Evolutionary conservation across 225 moss, liverwort and hornwort species (phyloP).

Genomic region (Rhytidiadelphus loreus): DNA sequence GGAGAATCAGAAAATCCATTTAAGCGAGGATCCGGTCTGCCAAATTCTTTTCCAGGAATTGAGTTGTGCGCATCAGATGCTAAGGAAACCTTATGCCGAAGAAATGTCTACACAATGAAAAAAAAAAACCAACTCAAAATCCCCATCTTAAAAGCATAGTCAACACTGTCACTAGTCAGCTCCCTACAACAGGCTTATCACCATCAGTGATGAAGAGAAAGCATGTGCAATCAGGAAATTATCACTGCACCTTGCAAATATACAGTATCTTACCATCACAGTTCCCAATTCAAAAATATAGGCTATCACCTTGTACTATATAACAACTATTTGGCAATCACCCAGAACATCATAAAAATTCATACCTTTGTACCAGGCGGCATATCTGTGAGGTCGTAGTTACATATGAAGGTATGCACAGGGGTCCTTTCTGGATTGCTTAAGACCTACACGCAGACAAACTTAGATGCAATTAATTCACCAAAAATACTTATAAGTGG

Average conservation of each 20-base stretch:
- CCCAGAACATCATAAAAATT: not conserved
- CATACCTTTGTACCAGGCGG: conserved; percentile 94
- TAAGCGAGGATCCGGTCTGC: conserved; percentile 22
- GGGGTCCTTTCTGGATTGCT: conserved; percentile 99
- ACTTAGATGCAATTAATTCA: conserved; percentile 4
- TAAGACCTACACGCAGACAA: conserved; percentile 49
- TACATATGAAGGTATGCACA: conserved; percentile 98
- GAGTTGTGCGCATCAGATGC: conserved; percentile 32
- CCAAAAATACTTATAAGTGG: not conserved
- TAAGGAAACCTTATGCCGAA: conserved; percentile 93
- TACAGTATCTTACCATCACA: not conserved
- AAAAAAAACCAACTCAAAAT: not conserved
- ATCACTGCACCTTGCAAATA: not conserved
- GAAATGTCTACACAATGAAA: conserved; percentile 61
- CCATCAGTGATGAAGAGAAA: not conserved
- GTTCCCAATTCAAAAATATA: not conserved
- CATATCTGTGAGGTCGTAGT: conserved; percentile 98
- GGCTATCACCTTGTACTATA: not conserved
- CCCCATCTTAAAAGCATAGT: not conserved
- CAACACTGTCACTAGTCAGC: not conserved
- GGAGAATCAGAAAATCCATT: conserved; percentile 31
- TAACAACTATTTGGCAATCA: not conserved
- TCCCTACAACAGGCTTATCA: not conserved
- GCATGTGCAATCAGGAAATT: not conserved
- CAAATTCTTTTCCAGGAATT: conserved; percentile 17